These are phyloP conservation scores for Aspergillus hortae DNA, from an alignment of 2,329 filamentous ascomycete genomes.

Conservation along the genomic window DNA sequence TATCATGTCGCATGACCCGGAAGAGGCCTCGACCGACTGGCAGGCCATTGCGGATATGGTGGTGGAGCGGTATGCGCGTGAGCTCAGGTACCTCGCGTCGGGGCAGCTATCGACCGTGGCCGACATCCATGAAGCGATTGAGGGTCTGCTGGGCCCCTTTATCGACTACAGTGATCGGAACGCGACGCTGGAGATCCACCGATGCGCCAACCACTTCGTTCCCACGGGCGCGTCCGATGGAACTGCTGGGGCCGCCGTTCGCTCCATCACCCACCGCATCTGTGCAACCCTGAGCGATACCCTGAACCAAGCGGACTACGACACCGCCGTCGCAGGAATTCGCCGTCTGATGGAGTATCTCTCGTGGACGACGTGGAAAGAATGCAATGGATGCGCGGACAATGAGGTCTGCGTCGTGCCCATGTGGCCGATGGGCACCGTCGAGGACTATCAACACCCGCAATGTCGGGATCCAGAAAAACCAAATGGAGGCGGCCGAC, in stretches of 20 bases:
- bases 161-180: conserved; percentile 32
- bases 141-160: conserved; percentile 29
- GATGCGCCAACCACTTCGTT: conserved; percentile 36
- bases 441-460: conserved; percentile 53
- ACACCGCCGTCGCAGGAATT: conserved; percentile 29
- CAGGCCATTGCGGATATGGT: conserved; percentile 65
- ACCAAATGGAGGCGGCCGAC: conserved; percentile 19
- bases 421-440: conserved; percentile 59
- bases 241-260: conserved; percentile 27
- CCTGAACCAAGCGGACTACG: conserved; percentile 17
- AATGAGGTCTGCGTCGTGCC: conserved; percentile 60
- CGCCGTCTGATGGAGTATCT: conserved; percentile 48
- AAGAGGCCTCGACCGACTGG: conserved; percentile 53
- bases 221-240: conserved; percentile 13
- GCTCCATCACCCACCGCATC: conserved; percentile 26
- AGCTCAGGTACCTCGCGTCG: conserved; percentile 44
- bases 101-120: conserved; percentile 19
- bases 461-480: conserved; percentile 36
- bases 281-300: conserved; percentile 30
- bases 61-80: conserved; percentile 57
- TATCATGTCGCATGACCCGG: conserved; percentile 30
- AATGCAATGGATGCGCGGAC: conserved; percentile 50
- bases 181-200: conserved; percentile 21
- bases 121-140: conserved; percentile 26
- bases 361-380: conserved; percentile 60